Percentiles rank a stretch among this genome's conserved stretches.
Conservation (phyloP, 23 red algal genomes). For the Chondrus crispus region DNA sequence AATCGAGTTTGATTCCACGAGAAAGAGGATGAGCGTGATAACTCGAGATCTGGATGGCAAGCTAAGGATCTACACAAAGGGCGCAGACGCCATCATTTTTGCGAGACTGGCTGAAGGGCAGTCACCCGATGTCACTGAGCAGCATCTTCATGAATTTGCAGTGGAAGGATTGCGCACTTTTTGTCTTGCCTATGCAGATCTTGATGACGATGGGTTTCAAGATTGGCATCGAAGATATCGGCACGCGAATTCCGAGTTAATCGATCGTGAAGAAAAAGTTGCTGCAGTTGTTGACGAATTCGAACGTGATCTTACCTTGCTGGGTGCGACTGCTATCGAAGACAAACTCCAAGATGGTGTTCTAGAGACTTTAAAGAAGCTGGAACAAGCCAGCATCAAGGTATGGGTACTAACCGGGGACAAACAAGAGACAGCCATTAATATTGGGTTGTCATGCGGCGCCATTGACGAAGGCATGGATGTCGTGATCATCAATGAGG, state of each 20-base stretch:
- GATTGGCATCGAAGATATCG: conserved; percentile 69
- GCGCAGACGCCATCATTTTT: conserved; percentile 94
- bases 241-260: conserved; percentile 38
- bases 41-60: conserved; percentile 70
- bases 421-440: conserved; percentile 98
- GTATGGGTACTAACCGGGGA: conserved; percentile 97
- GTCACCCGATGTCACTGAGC: conserved; percentile 19
- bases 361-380: conserved; percentile 75
- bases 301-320: conserved; percentile 65
- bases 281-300: conserved; percentile 74
- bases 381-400: conserved; percentile 75
- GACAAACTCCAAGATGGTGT: conserved; percentile 94
- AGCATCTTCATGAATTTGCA: conserved; percentile 85
- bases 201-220: conserved; percentile 68
- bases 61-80: conserved; percentile 81
- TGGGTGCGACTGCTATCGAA: conserved; percentile 89
- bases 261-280: conserved; percentile 49
- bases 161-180: conserved; percentile 87
- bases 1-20: conserved; percentile 89
- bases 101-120: conserved; percentile 58
- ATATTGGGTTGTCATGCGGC: conserved; percentile 93
- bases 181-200: conserved; percentile 75
- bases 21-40: conserved; percentile 97
- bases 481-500: conserved; percentile 76
- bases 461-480: conserved; percentile 85